Evolutionary conservation across 306 rosid genomes (phyloP), one percentile per base, ranked within the genome.

Genomic region (Medicago truncatula): DNA sequence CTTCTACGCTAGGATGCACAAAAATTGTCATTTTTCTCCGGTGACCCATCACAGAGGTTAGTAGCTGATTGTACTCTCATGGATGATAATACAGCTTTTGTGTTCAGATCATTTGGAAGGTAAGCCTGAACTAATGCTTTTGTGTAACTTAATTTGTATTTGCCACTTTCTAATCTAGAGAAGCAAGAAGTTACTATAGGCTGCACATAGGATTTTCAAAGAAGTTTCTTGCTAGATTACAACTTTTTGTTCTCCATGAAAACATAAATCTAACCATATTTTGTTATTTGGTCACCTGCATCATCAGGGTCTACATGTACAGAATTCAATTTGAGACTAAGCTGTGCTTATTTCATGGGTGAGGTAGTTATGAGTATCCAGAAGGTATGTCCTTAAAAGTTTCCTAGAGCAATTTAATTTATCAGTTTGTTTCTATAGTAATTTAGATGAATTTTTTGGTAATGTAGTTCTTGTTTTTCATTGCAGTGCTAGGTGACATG

Each of bases 321-420:
- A 54, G 93, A 89, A 85, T 80, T 88, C 87, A 93, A 91, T 83
- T 82, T 93, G 80, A 87, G 72, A 14, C 66, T 91, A 64, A 88
- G 89, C 84, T 87, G 96, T 73, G 88, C 90, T 73, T 91, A 86
- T 88, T 88, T 88, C 82, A 89, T 89, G 89, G 92, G 87, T 52
- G 98, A 93, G 86, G 79, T 89, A 80, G 92, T 97, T 75, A 86
- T 91, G 98, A 88, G 94, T 91, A 85, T 93, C 73, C 83, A 40
- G 75, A 93, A 91, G 97, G 98, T 93, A 88, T 67, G 66, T 83
- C 75, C 80, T 86, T 67, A 47, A 43, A 43, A 68, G 69, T 71
- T 8, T 25, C 43, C 9, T 61, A 61, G 11, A 60, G 60, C 56
- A 47, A 43, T 20, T 9, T 31, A 31, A 31, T 25, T 49, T 74